Base-by-base conservation (phyloP, 2,329 filamentous ascomycete species). In the Cladophialophora chaetospira region DNA sequence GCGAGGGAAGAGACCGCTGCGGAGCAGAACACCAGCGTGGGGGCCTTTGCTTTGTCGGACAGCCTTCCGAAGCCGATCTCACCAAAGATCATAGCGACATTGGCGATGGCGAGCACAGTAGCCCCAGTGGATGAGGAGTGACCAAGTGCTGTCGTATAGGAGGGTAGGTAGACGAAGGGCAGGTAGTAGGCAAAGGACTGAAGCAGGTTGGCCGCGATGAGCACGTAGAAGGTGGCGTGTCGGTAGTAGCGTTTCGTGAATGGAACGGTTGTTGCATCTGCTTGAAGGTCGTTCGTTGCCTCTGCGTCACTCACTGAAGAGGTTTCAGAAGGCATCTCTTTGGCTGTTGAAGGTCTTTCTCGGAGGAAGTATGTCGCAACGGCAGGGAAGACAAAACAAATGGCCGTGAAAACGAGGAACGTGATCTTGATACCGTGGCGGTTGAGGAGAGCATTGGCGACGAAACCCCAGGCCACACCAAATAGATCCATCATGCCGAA, bases 21-120 rank as follows among this genome's bases (percentile, higher is more conserved):
- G 1, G 75, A 76, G 35, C 78, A 66, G 3, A 75, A 61, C 38
- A 77, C 73, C 42, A 74, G 73, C 0, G 72, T 75, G 2, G 74
- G 73, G 21, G 71, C 70, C 48, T 74, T 68, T 23, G 72, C 71
- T 2, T 71, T 70, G 55, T 82, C 79, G 8, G 74, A 67, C 3
- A 75, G 58, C n/a, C 64, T 57, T 2, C 68, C 73, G 65, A 72
- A 67, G 2, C 65, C 55, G 17, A 73, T 63, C 29, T 67, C 69
- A 5, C 73, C 72, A 36, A 74, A 69, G 8, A 74, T 65, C 1
- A 68, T 68, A 10, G 68, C 67, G 15, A 69, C 50, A 47, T 75
- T 75, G 25, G 72, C 58, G 9, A 72, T 61, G 1, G 69, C 68
- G 17, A 75, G 53, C 15, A 53, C 48, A 8, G 57, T 25, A 3